Conservation (phyloP, 2,329 filamentous ascomycete genomes). For the Lasiodiplodia theobromae region DNA sequence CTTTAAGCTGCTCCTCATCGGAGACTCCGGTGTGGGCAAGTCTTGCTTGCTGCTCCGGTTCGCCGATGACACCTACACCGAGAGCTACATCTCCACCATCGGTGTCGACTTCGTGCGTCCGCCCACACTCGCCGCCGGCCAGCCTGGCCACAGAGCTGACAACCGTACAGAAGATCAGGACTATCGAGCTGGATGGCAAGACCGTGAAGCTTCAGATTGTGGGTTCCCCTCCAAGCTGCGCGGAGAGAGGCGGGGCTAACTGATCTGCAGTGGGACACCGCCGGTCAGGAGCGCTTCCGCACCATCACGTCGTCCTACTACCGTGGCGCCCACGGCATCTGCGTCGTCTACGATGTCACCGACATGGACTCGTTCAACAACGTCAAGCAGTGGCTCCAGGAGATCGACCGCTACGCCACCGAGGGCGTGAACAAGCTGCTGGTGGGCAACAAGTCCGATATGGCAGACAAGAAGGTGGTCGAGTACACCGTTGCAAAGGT, state of each 20-base stretch:
- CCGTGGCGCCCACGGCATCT: conserved; percentile 98
- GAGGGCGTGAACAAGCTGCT: conserved; percentile 99
- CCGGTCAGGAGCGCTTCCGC: conserved; percentile 98
- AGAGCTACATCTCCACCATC: conserved; percentile 99
- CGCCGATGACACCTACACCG: conserved; percentile 98
- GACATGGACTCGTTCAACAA: conserved; percentile 99
- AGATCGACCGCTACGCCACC: conserved; percentile 98
- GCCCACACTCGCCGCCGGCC: conserved; percentile 25
- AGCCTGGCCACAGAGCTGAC: conserved; percentile 40
- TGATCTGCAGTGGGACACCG: conserved; percentile 87
- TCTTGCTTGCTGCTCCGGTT: conserved; percentile 98
- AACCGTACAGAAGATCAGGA: conserved; percentile 88
- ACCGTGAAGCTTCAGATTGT: conserved; percentile 99
- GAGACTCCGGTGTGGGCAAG: conserved; percentile 99
- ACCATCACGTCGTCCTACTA: conserved; percentile 99
- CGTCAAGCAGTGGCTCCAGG: conserved; percentile 99
- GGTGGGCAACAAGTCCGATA: conserved; percentile 99
- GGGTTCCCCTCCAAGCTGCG: conserved; percentile 51
- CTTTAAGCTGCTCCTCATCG: conserved; percentile 99
- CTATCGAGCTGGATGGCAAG: conserved; percentile 99
- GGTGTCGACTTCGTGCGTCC: conserved; percentile 94
- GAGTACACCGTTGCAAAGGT: conserved; percentile 99
- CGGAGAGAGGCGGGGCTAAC: conserved; percentile 31
- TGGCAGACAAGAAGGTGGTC: conserved; percentile 99
- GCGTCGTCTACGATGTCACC: conserved; percentile 99